Evolutionary conservation across 2,329 filamentous ascomycete genomes (phyloP).

Genomic region (Penicillium palitans): DNA sequence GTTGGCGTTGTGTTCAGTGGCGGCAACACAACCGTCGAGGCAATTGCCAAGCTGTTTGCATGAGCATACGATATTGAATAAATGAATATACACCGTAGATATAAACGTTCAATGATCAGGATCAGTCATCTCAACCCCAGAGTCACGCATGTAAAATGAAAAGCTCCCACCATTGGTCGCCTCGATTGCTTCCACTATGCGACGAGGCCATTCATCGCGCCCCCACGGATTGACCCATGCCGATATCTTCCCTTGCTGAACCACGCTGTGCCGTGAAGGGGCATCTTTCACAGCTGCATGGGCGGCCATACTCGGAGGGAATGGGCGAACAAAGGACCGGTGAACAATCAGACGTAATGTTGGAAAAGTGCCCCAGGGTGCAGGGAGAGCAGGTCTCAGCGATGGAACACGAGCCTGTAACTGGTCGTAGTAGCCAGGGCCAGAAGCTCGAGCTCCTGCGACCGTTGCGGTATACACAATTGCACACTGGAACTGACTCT

Average conservation of each 20-base stretch:
- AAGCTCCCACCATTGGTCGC: slow-evolving; percentile 33
- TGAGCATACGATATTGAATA: slow-evolving; percentile 4
- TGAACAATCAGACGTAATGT: slow-evolving; percentile 41
- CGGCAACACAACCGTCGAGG: slow-evolving; percentile 66
- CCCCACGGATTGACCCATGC: slow-evolving; percentile 42
- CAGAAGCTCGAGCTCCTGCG: slow-evolving; percentile 16
- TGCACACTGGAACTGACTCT: slow-evolving; percentile 40
- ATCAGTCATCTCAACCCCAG: slow-evolving; percentile 27
- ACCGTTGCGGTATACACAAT: slow-evolving; percentile 43
- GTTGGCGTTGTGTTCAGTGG: slow-evolving; percentile 62
- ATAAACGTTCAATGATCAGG: neutral
- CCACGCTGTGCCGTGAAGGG: slow-evolving; percentile 36
- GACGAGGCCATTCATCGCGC: slow-evolving; percentile 37
- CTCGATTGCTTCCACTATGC: slow-evolving; percentile 32
- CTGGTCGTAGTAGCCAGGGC: slow-evolving; percentile 21
- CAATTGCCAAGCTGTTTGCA: slow-evolving; percentile 56
- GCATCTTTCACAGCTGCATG: slow-evolving; percentile 39
- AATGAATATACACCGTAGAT: neutral
- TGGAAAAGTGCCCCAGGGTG: slow-evolving; percentile 43
- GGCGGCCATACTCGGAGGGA: slow-evolving; percentile 35
- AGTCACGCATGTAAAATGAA: slow-evolving; percentile 28
- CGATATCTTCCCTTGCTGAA: slow-evolving; percentile 36
- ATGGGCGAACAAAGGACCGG: slow-evolving; percentile 38
- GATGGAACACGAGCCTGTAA: slow-evolving; percentile 24
- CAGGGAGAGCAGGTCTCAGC: slow-evolving; percentile 37